Conservation (phyloP, 2,329 filamentous ascomycete species). For the Fusarium abutilonis region DNA sequence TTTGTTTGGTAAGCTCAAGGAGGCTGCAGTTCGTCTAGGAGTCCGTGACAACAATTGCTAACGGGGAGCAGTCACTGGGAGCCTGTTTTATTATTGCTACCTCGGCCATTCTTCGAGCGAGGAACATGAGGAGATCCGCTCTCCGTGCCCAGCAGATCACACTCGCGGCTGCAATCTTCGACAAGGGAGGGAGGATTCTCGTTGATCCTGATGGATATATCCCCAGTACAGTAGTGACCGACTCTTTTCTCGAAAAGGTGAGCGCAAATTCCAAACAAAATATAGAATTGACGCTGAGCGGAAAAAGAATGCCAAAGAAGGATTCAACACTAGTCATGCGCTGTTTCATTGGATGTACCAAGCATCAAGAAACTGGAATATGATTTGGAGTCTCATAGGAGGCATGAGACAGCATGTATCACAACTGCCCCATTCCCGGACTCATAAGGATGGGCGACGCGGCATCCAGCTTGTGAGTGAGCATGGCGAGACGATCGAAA, state of each 20-base stretch:
- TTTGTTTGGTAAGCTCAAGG: conserved; percentile 67
- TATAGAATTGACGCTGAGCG: conserved; percentile 23
- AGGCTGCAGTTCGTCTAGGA: background rate
- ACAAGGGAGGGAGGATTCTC: conserved; percentile 71
- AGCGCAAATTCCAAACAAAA: conserved; percentile 10
- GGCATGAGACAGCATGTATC: conserved; percentile 78
- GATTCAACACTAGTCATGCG: conserved; percentile 78
- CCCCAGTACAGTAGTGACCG: conserved; percentile 80
- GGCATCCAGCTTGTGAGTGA: conserved; percentile 60
- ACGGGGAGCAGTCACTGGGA: conserved; percentile 61
- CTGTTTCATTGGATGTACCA: conserved; percentile 90
- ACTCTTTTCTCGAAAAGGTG: conserved; percentile 75
- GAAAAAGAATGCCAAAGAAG: conserved; percentile 66
- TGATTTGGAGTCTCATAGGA: conserved; percentile 72
- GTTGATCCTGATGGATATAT: conserved; percentile 75
- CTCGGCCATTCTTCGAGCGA: conserved; percentile 64
- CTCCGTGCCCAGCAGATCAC: conserved; percentile 70
- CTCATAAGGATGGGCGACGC: conserved; percentile 37
- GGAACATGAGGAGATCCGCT: conserved; percentile 62
- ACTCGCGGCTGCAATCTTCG: conserved; percentile 72
- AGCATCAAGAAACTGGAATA: conserved; percentile 79
- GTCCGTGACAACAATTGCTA: background rate
- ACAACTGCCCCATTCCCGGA: conserved; percentile 51
- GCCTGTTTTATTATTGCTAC: conserved; percentile 68
- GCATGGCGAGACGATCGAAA: conserved; percentile 67